Base-by-base conservation (phyloP, 345 rosid species). In the Psidium friedrichsthalianum region DNA sequence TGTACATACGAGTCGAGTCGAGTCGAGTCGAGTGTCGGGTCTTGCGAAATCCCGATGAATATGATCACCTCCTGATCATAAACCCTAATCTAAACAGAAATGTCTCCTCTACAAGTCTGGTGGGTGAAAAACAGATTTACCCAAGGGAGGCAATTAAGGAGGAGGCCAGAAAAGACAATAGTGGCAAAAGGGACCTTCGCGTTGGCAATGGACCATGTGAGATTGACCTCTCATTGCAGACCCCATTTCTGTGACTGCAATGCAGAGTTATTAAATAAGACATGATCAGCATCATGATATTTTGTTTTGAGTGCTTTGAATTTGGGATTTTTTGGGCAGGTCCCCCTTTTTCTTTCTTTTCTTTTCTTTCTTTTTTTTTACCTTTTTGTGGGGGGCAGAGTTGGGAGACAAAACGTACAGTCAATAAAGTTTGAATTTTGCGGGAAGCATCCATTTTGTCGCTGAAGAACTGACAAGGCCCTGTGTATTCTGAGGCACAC, bases 151-250 rank as follows among this genome's bases (percentile, higher is more conserved):
- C 1, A 69, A 69, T 69, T 32, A 18, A 36, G 78, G 24, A 32
- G 78, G 78, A 36, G 47, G 47, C 47, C 13, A 24, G 20, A 8
- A 36, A 69, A 36, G 78, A 32, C 78, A 69, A 4, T 32, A 69
- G 20, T 5, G 44, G 78, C 78, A 32, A 69, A 69, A 69, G 78
- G 47, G 47, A 13, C 78, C 78, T 87, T 78, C 14, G 20, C 12
- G 74, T 29, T 32, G 85, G 78, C 42, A 49, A 83, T 44, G 27
- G 32, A 24, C 53, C 86, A 57, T 85, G 9, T 90, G 93, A 91
- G 91, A 83, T 74, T 86, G 94, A 93, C 95, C 57, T 83, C 6
- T 89, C 95, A 87, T 47, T 88, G 89, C 88, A 87, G 85, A 69
- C 49, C 29, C 78, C 78, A 40, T 49, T 84, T 83, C 87, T 86